phyloP scores from a whole-genome alignment of 345 rosid genomes.

The Citrus mangshanensis region DNA sequence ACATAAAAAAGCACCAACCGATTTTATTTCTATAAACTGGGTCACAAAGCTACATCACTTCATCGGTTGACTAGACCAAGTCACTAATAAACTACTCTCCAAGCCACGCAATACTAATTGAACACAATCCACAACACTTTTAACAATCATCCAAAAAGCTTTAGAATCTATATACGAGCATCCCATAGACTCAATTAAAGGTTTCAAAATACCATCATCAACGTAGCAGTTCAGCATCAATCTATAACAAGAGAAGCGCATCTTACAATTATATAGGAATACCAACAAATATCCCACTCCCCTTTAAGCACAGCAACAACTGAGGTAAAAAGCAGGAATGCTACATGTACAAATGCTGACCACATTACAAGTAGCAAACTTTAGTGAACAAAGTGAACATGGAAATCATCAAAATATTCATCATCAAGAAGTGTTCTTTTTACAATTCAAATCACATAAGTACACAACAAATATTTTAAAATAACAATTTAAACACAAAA shows the following conservation, averaged over 20 bases:
- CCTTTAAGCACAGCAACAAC: not conserved
- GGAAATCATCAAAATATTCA: not conserved
- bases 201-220: not conserved
- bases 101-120: not conserved
- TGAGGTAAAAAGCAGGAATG: not conserved
- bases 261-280: not conserved
- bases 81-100: not conserved
- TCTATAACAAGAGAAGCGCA: not conserved
- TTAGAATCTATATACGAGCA: not conserved
- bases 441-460: not conserved
- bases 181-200: not conserved
- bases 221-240: not conserved
- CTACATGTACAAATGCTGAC: not conserved
- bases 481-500: not conserved
- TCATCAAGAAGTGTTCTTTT: not conserved
- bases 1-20: not conserved
- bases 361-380: not conserved
- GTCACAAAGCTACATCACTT: not conserved
- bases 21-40: not conserved
- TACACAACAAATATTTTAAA: not conserved
- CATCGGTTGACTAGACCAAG: not conserved
- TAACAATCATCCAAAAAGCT: not conserved
- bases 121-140: not conserved
- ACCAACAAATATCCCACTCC: not conserved
- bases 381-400: not conserved